These are phyloP conservation scores for Colletotrichum filicis DNA, from an alignment of 2,329 filamentous ascomycete genomes.

Conservation along the genomic window DNA sequence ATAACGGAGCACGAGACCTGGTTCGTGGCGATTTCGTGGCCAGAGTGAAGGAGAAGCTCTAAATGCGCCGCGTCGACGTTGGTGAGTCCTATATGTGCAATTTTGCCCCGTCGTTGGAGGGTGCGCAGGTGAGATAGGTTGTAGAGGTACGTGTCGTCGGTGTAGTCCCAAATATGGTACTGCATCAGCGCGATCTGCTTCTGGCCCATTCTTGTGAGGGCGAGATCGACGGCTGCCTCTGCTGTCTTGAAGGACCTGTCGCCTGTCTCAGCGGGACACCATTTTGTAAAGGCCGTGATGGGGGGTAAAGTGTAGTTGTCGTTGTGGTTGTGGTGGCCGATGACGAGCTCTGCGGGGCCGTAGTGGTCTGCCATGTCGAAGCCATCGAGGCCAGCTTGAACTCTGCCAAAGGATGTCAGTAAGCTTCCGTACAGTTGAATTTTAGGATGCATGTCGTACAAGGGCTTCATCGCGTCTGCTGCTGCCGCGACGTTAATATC, in stretches of 20 bases:
- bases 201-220: not conserved
- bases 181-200: conserved; percentile 15
- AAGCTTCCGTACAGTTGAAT: not conserved
- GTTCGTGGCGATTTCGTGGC: conserved; percentile 15
- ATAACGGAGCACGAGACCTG: conserved; percentile 28
- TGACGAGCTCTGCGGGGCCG: conserved; percentile 32
- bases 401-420: not conserved
- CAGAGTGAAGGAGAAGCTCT: conserved; percentile 17
- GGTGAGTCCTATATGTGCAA: conserved; percentile 11
- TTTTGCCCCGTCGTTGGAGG: conserved; percentile 1
- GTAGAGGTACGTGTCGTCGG: conserved; percentile 19
- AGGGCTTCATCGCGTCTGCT: not conserved
- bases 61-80: conserved; percentile 29
- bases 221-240: conserved; percentile 16
- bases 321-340: conserved; percentile 7
- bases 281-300: conserved; percentile 23
- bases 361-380: conserved; percentile 52
- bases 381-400: conserved; percentile 40
- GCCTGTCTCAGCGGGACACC: conserved; percentile 25
- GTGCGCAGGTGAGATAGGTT: conserved; percentile 20
- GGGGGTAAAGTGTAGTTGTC: not conserved
- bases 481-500: conserved; percentile 15
- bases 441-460: not conserved
- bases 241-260: conserved; percentile 10
- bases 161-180: conserved; percentile 28